Evolutionary conservation across 352 stramenopile species (phyloP).

Genomic region (Elongisporangium undulatum): DNA sequence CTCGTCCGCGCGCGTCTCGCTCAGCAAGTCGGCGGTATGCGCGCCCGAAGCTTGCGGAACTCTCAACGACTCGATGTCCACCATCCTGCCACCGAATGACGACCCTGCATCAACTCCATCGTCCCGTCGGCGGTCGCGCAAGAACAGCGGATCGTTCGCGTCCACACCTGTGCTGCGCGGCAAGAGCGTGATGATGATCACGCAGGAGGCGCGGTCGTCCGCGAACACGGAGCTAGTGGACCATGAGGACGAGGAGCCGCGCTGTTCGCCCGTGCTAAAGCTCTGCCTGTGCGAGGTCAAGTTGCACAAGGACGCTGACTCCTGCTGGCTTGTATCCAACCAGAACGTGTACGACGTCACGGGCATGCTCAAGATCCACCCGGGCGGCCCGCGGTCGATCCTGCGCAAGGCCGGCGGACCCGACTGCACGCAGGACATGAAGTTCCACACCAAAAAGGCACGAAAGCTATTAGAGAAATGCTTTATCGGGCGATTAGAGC

Average conservation of each 20-base stretch:
- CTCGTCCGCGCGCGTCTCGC: constrained; percentile 4
- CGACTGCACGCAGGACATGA: constrained; percentile 77
- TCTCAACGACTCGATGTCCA: constrained; percentile 18
- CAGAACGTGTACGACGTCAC: constrained; percentile 86
- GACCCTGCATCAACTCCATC: constrained; percentile 7
- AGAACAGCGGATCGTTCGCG: constrained; percentile 12
- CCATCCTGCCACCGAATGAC: constrained; percentile 3
- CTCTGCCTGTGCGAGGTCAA: constrained; percentile 76
- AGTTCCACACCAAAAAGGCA: constrained; percentile 76
- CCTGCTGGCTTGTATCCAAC: constrained; percentile 95
- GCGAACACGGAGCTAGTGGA: constrained; percentile 14
- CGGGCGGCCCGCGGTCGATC: constrained; percentile 72
- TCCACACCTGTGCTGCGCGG: constrained; percentile 11
- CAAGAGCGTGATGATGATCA: constrained; percentile 26
- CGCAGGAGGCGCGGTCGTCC: constrained; percentile 12
- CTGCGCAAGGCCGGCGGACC: constrained; percentile 72
- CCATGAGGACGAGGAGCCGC: constrained; percentile 16
- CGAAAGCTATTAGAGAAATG: constrained; percentile 78
- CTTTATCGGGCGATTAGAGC: constrained; percentile 71
- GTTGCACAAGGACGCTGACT: constrained; percentile 86
- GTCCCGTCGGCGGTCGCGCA: constrained; percentile 23
- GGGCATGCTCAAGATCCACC: constrained; percentile 64
- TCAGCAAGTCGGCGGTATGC: constrained; percentile 21
- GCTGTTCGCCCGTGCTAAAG: constrained; percentile 59
- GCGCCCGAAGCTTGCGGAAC: constrained; percentile 36